These are phyloP conservation scores for Terana coerulea DNA, from an alignment of 768 basidiomycete species.

Conservation along the genomic window DNA sequence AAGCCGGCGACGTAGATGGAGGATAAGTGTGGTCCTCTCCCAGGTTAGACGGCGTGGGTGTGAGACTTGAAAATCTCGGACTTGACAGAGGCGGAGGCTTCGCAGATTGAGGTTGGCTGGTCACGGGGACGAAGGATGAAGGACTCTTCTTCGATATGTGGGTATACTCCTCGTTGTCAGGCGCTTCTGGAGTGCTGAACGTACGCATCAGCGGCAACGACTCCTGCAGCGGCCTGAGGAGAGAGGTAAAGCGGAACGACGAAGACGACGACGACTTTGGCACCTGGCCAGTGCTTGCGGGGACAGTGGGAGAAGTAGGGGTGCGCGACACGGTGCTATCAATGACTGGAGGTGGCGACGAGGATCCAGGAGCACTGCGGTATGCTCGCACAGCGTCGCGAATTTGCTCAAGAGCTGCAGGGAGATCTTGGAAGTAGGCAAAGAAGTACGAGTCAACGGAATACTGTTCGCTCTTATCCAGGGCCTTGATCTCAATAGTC, in stretches of 20 bases:
- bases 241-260: conserved; percentile 58
- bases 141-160: conserved; percentile 58
- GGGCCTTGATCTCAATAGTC: conserved; percentile 90
- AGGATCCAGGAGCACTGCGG: conserved; percentile 28
- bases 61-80: conserved; percentile 14
- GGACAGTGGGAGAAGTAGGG: neutral
- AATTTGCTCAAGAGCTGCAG: conserved; percentile 75
- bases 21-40: conserved; percentile 73
- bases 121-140: conserved; percentile 58
- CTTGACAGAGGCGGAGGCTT: conserved; percentile 14
- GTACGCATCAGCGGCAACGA: conserved; percentile 35
- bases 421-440: conserved; percentile 86
- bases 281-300: conserved; percentile 26
- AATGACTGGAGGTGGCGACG: conserved; percentile 19
- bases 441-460: conserved; percentile 89
- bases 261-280: conserved; percentile 32
- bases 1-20: conserved; percentile 55
- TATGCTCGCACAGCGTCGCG: conserved; percentile 66
- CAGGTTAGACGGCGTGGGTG: conserved; percentile 26
- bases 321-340: conserved; percentile 22
- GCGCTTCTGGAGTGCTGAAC: conserved; percentile 27
- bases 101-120: conserved; percentile 38
- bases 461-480: conserved; percentile 76
- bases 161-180: conserved; percentile 61
- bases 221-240: conserved; percentile 70